These are phyloP conservation scores for Roridomyces roridus DNA, from an alignment of 768 basidiomycete species.

Conservation along the genomic window DNA sequence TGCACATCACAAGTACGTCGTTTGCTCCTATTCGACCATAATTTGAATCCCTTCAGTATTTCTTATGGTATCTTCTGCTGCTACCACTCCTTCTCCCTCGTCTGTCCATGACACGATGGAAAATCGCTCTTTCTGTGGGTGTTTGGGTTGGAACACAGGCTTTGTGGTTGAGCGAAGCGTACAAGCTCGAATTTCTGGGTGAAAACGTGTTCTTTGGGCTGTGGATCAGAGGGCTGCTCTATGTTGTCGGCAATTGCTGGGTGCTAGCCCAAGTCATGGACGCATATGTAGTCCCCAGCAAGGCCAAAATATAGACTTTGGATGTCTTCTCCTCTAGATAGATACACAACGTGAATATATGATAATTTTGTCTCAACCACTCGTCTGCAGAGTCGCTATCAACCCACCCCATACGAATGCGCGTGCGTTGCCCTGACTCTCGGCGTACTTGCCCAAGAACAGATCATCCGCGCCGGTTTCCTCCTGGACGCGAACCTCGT, in stretches of 20 bases:
- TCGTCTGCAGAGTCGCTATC: slow-evolving; percentile 32
- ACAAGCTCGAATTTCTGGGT: slow-evolving; percentile 88
- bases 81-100: slow-evolving; percentile 81
- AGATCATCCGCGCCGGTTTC: slow-evolving; percentile 58
- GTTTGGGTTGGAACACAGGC: slow-evolving; percentile 85
- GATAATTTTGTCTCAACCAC: slow-evolving; percentile 12
- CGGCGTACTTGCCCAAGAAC: slow-evolving; percentile 80
- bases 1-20: slow-evolving; percentile 89
- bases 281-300: slow-evolving; percentile 37
- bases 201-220: slow-evolving; percentile 72
- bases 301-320: neutral
- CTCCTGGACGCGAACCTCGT: slow-evolving; percentile 20
- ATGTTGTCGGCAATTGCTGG: slow-evolving; percentile 82
- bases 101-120: slow-evolving; percentile 55
- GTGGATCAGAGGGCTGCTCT: slow-evolving; percentile 80
- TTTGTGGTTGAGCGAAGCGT: slow-evolving; percentile 91
- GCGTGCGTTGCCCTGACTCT: slow-evolving; percentile 79
- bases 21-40: neutral
- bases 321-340: no score
- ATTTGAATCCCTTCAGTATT: slow-evolving; percentile 66
- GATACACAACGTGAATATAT: neutral
- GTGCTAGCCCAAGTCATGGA: slow-evolving; percentile 71
- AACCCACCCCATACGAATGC: slow-evolving; percentile 79
- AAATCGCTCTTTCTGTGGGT: slow-evolving; percentile 45
- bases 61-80: slow-evolving; percentile 94